Evolutionary conservation across 441 rosid genomes (phyloP).

Genomic region (Isatis lusitanica): DNA sequence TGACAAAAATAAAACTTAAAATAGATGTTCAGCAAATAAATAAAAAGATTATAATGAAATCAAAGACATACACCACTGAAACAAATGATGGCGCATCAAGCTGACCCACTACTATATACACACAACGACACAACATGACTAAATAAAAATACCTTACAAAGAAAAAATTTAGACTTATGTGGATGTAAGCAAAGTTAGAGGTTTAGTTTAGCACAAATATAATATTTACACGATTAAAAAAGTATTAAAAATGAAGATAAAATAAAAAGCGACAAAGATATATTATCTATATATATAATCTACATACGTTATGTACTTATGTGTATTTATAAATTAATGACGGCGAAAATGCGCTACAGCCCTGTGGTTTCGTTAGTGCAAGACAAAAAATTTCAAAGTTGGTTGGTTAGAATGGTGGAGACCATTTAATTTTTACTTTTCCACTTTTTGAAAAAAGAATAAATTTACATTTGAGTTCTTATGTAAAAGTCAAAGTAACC

Average conservation of each 20-base stretch:
- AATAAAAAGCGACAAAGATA: background rate
- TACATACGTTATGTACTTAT: background rate
- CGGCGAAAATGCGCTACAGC: constrained; percentile 32
- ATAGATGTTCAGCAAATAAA: background rate
- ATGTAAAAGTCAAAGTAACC: constrained; percentile 24
- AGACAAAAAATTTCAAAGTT: constrained; percentile 31
- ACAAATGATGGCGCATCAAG: constrained; percentile 19
- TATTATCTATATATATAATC: background rate
- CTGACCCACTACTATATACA: constrained; percentile 30
- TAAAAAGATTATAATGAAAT: background rate
- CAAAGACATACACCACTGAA: constrained; percentile 15
- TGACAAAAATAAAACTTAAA: background rate
- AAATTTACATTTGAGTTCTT: constrained; percentile 14
- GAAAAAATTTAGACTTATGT: background rate
- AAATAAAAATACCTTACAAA: background rate
- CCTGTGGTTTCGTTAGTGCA: constrained; percentile 34
- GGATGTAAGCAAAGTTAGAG: constrained; percentile 13
- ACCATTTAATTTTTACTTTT: constrained; percentile 8
- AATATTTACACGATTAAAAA: background rate
- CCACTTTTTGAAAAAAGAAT: background rate
- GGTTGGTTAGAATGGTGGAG: constrained; percentile 36
- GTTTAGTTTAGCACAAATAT: constrained; percentile 5
- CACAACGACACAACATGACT: constrained; percentile 4
- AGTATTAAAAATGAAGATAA: background rate
- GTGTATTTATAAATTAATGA: constrained; percentile 10